Evolutionary conservation across 768 basidiomycete genomes (phyloP).

Genomic region (Boletellus ananas): DNA sequence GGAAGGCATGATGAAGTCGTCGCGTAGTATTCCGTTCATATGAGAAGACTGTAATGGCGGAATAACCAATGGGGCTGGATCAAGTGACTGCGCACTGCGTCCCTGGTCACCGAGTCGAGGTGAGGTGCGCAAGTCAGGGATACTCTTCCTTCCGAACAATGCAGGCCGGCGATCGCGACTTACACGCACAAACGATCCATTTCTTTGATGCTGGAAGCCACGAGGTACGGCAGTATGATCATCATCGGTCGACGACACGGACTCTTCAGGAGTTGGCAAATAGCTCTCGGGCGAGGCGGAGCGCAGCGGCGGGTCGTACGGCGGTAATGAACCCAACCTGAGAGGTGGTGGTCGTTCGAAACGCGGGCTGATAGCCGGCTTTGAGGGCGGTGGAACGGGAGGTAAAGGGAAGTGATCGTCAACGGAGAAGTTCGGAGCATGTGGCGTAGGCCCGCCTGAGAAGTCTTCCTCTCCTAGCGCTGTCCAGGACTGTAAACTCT

Average conservation of each 20-base stretch:
- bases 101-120: conserved; percentile 34
- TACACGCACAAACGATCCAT: conserved; percentile 48
- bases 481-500: conserved; percentile 43
- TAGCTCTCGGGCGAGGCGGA: conserved; percentile 51
- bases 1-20: conserved; percentile 37
- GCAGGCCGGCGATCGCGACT: conserved; percentile 34
- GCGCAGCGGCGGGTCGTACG: conserved; percentile 42
- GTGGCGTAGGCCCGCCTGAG: conserved; percentile 41
- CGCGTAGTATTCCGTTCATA: conserved; percentile 13
- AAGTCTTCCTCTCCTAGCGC: conserved; percentile 37
- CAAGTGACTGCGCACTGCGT: conserved; percentile 24
- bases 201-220: conserved; percentile 40
- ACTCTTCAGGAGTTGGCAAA: conserved; percentile 56
- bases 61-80: conserved; percentile 14
- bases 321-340: conserved; percentile 42
- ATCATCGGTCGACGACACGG: conserved; percentile 48
- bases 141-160: conserved; percentile 68
- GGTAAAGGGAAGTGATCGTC: conserved; percentile 55
- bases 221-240: conserved; percentile 31
- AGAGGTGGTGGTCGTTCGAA: conserved; percentile 46
- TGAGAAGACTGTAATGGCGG: conserved; percentile 9
- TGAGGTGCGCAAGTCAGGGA: conserved; percentile 74
- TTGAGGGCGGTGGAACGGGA: conserved; percentile 22
- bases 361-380: conserved; percentile 23
- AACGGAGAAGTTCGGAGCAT: conserved; percentile 57